phyloP scores from a whole-genome alignment of 2,329 filamentous ascomycete genomes.

The Cladosporium oxysporum region DNA sequence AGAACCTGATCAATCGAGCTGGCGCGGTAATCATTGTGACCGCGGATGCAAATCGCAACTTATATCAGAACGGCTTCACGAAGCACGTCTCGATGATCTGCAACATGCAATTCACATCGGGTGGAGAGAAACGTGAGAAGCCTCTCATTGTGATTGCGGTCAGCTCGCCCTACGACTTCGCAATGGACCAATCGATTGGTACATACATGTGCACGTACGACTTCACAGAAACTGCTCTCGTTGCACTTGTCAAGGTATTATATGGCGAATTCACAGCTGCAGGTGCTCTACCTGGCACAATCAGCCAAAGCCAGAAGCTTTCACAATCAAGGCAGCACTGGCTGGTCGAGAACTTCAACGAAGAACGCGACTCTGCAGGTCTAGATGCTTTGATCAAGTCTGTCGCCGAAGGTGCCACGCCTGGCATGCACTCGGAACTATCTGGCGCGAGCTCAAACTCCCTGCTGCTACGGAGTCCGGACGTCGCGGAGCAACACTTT shows the following conservation, averaged over 20 bases:
- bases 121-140: constrained; percentile 73
- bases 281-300: constrained; percentile 65
- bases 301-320: constrained; percentile 83
- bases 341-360: constrained; percentile 87
- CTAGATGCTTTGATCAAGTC: constrained; percentile 74
- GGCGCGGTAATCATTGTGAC: constrained; percentile 88
- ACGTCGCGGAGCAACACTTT: constrained; percentile 80
- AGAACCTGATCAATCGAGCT: constrained; percentile 85
- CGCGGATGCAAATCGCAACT: constrained; percentile 88
- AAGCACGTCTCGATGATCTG: constrained; percentile 97
- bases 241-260: constrained; percentile 77
- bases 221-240: constrained; percentile 89
- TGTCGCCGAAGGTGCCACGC: constrained; percentile 66
- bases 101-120: constrained; percentile 71
- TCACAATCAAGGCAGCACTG: constrained; percentile 90
- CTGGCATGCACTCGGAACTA: constrained; percentile 68
- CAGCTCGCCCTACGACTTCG: constrained; percentile 95
- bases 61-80: constrained; percentile 92
- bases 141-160: constrained; percentile 88
- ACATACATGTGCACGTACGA: constrained; percentile 96
- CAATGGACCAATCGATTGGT: constrained; percentile 84
- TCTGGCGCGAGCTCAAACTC: constrained; percentile 69
- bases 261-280: constrained; percentile 70
- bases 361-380: constrained; percentile 71
- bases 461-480: constrained; percentile 71